A percentile compares a stretch with the other conserved stretches of the same genome.
Conservation (phyloP, 2,329 filamentous ascomycete species). For the Fusarium lateritium region DNA sequence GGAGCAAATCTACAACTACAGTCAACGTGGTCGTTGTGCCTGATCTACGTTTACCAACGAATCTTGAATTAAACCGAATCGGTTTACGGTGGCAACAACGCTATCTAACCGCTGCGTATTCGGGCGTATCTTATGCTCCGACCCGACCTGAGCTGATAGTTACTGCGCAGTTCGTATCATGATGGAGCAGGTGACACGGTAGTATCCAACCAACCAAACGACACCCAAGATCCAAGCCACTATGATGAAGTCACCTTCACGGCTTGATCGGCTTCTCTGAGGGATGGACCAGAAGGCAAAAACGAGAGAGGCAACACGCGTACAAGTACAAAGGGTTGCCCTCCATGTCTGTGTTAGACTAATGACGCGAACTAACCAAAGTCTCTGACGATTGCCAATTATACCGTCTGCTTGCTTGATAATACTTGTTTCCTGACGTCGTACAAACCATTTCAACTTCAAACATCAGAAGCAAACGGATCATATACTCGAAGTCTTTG, state of each 20-base stretch:
- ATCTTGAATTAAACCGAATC: constrained; percentile 5
- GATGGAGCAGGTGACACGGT: constrained; percentile 7
- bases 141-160: not conserved
- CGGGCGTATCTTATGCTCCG: constrained; percentile 6
- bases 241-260: constrained; percentile 41
- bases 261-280: constrained; percentile 27
- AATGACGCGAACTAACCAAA: constrained; percentile 36
- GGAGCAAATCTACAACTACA: not conserved
- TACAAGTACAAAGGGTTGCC: constrained; percentile 35
- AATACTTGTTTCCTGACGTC: constrained; percentile 4
- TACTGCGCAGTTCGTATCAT: constrained; percentile 15
- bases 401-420: not conserved
- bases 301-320: not conserved
- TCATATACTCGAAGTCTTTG: not conserved
- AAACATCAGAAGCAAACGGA: not conserved
- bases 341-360: constrained; percentile 2
- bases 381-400: constrained; percentile 33
- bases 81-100: not conserved
- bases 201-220: constrained; percentile 19
- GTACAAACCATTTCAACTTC: not conserved
- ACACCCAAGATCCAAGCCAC: constrained; percentile 38
- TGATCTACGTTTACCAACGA: not conserved
- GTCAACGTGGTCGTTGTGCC: constrained; percentile 5
- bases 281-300: constrained; percentile 25
- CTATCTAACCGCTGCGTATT: constrained; percentile 2